Base-by-base conservation (phyloP, 2,329 filamentous ascomycete genomes). In the Xylariomycetidae sp. region DNA sequence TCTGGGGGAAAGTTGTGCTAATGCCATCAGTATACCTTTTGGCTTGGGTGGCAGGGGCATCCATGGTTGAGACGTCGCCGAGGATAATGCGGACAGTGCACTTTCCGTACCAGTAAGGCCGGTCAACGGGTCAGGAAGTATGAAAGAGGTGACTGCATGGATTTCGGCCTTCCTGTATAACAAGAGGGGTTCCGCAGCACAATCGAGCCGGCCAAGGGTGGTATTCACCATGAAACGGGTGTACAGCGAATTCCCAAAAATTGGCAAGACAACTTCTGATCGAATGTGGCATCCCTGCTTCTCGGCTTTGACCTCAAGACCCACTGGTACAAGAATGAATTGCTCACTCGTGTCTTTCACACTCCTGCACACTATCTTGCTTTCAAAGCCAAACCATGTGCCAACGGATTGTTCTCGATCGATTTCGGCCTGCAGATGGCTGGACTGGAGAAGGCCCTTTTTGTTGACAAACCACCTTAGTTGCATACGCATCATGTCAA, bases 71-170 rank as follows among this genome's bases (percentile, higher is more conserved):
- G 64, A 70, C 1, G 58, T 51, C 0, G 67, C 73, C 0, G 74
- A 74, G 3, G 53, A 45, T 0, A 83, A 55, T 17, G 62, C 66
- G 2, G 63, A 53, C 0, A 78, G 38, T 0, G 76, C 69, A 50
- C 82, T 77, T 46, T 85, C 80, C 0, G 66, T 70, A 0, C 81
- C 81, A 0, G 77, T 83, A 0, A 67, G 62, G 0, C 65, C 58
- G 0, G 78, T 83, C 0, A 85, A 60, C 0, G 62, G 55, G 46
- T 85, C 81, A 0, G 74, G 69, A 0, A 83, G 22, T 0, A 69
- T 45, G 19, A 70, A 74, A 0, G 79, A 80, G 0, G 80, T 85
- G 4, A 68, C 54, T 0, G 79, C 80, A 46, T 85, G 80, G 1
- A 78, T 51, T 4, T 68, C 53, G 0, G 77, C 77, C 44, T 79